These are phyloP conservation scores for Leishmania amazonensis DNA, from an alignment of 208 protist genomes.

Conservation along the genomic window DNA sequence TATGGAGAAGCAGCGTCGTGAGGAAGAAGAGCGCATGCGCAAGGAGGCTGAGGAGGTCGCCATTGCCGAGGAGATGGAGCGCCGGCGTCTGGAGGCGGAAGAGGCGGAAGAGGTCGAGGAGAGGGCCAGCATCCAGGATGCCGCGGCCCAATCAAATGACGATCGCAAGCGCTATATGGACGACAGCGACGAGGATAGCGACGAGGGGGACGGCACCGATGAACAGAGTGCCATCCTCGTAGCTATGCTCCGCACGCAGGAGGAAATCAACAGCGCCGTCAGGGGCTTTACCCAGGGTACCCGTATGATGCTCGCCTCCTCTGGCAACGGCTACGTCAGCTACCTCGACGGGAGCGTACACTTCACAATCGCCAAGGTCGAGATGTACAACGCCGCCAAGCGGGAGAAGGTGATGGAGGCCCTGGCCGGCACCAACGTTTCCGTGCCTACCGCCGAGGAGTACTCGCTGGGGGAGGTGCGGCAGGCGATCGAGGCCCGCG, in stretches of 20 bases:
- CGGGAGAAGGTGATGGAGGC: slow-evolving; percentile 34
- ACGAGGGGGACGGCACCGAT: slow-evolving; percentile 39
- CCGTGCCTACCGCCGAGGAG: slow-evolving; percentile 40
- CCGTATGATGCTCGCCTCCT: slow-evolving; percentile 34
- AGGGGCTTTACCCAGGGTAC: slow-evolving; percentile 36
- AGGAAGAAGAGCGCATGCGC: slow-evolving; percentile 30
- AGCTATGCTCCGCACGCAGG: slow-evolving; percentile 32
- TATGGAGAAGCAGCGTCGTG: slow-evolving; percentile 26
- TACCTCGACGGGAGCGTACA: slow-evolving; percentile 79
- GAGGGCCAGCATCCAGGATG: slow-evolving; percentile 11
- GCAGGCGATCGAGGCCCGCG: slow-evolving; percentile 24
- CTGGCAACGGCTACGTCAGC: slow-evolving; percentile 48
- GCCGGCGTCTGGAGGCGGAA: slow-evolving; percentile 37
- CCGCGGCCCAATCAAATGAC: slow-evolving; percentile 13
- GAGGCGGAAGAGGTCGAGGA: slow-evolving; percentile 23
- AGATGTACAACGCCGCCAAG: slow-evolving; percentile 48
- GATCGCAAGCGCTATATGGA: slow-evolving; percentile 23
- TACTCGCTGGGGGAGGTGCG: slow-evolving; percentile 41
- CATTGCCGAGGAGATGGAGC: slow-evolving; percentile 29
- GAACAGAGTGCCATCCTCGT: slow-evolving; percentile 35
- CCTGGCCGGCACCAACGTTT: slow-evolving; percentile 29
- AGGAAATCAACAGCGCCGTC: slow-evolving; percentile 39
- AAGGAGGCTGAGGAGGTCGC: slow-evolving; percentile 18
- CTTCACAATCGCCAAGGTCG: slow-evolving; percentile 26
- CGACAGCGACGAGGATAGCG: slow-evolving; percentile 47